Base-by-base conservation (phyloP, 805 yeast species). In the Zygosaccharomyces lentus region DNA sequence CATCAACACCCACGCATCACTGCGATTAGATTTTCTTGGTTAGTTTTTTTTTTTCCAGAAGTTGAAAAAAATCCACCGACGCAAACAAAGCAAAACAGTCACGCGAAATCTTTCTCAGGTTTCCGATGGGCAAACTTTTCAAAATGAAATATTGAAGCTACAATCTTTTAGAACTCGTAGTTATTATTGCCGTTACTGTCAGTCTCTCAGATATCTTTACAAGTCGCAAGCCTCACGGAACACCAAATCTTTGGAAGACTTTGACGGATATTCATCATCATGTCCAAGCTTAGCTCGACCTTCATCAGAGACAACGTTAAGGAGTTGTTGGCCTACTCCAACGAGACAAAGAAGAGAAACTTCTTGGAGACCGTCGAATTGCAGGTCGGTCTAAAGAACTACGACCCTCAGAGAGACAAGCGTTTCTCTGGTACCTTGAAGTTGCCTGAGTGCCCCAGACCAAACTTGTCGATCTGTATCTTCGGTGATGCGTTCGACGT, bases 391-490 rank as follows among this genome's bases (percentile, higher is more conserved):
- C 84, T 93, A 68, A 93, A 93, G 90, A 93, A 93, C 96, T 93
- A 93, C 79, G 99, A 93, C 76, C 98, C 99, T 73, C 99, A 93
- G 82, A 90, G 99, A 87, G 99, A 93, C 80, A 93, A 93, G 90
- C 98, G 99, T 89, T 93, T 93, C 97, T 91, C 98, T 74, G 99
- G 99, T 80, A 71, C 98, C 72, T 84, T 93, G 79, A 93, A 84
- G 80, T 82, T 93, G 68, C 99, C 99, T 72, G 84, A 82, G 72
- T 96, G 95, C 63, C 99, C 99, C 81, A 95, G 99, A 84, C 99
- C 99, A 80, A 93, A 93, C 96, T 88, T 93, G 98, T 87, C 98
- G 77, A 77, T 93, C 81, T 93, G 99, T 80, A 89, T 93, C 74
- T 93, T 93, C 69, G 99, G 99, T 86, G 99, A 93, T 76, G 99